Conservation (phyloP, 2,329 filamentous ascomycete species). For the Hypoxylon sp. region DNA sequence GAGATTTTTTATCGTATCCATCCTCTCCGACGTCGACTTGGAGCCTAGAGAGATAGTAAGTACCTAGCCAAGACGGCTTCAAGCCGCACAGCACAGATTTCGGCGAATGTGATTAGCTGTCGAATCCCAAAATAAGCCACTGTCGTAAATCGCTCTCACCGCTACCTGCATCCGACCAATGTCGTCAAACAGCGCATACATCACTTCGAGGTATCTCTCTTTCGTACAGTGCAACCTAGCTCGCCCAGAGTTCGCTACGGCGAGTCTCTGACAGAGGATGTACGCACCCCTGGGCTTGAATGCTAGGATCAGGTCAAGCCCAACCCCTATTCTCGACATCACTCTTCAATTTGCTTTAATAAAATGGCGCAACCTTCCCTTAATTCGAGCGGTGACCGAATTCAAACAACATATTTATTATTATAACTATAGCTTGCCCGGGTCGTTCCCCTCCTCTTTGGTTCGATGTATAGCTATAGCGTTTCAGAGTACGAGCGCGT, state of each 20-base stretch:
- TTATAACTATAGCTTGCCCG: background rate
- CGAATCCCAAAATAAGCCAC: slow-evolving; percentile 9
- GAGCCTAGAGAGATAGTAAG: background rate
- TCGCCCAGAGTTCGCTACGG: slow-evolving; percentile 4
- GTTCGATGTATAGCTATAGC: background rate
- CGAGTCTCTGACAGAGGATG: slow-evolving; percentile 1
- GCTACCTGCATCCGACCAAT: slow-evolving; percentile 23
- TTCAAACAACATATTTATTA: background rate
- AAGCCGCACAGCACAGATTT: slow-evolving; percentile 8
- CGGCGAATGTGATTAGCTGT: slow-evolving; percentile 6
- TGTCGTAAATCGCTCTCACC: slow-evolving; percentile 30
- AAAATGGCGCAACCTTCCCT: background rate
- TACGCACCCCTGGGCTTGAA: background rate
- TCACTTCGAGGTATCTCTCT: slow-evolving; percentile 5
- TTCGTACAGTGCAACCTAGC: slow-evolving; percentile 7
- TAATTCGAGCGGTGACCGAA: background rate
- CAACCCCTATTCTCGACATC: background rate
- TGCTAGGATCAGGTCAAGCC: background rate
- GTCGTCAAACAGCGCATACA: slow-evolving; percentile 34
- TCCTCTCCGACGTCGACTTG: background rate
- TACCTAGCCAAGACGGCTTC: slow-evolving; percentile 13
- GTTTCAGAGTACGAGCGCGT: background rate
- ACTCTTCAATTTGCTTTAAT: background rate
- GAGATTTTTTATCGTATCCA: too few relatives aligned
- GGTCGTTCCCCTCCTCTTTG: background rate